Evolutionary conservation across 108 stramenopile genomes (phyloP).

Genomic region (Skeletonema menzelii): DNA sequence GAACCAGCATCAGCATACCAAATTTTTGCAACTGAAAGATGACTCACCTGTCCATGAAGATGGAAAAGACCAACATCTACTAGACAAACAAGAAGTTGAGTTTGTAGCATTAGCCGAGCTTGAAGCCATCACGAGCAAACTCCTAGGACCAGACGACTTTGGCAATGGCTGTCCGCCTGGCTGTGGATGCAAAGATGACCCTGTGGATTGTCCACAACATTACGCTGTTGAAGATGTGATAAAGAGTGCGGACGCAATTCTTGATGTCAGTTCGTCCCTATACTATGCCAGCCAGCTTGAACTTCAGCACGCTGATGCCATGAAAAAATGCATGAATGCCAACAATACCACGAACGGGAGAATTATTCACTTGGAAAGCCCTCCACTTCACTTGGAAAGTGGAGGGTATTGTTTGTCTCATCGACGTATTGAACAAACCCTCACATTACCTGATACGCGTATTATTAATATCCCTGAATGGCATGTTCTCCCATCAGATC

Average conservation of each 20-base stretch:
- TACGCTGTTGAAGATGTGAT: neutral
- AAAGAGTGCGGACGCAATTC: constrained; percentile 1
- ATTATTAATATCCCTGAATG: constrained; percentile 2
- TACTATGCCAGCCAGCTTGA: too few species aligned
- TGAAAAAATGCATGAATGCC: too few species aligned
- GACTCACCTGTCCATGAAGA: too few species aligned
- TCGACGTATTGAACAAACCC: neutral
- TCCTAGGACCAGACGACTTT: constrained; percentile 1
- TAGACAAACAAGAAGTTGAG: too few species aligned
- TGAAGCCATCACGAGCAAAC: neutral
- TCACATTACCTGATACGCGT: constrained; percentile 1
- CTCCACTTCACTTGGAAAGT: too few species aligned
- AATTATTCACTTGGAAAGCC: too few species aligned
- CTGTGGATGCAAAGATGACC: neutral
- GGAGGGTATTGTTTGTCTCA: constrained; percentile 4
- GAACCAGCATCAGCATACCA: too few species aligned
- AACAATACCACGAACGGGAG: too few species aligned
- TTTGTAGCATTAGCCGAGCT: neutral
- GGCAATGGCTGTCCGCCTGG: neutral
- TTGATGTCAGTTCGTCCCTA: neutral
- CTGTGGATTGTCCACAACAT: constrained; percentile 1
- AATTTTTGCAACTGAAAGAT: too few species aligned
- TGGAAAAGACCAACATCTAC: too few species aligned
- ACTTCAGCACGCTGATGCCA: too few species aligned
- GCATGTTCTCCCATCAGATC: constrained; percentile 12